Percentiles rank a stretch among this genome's conserved stretches.
Evolutionary conservation across 2,329 filamentous ascomycete species (phyloP).

Genomic region (Zymoseptoria tritici): DNA sequence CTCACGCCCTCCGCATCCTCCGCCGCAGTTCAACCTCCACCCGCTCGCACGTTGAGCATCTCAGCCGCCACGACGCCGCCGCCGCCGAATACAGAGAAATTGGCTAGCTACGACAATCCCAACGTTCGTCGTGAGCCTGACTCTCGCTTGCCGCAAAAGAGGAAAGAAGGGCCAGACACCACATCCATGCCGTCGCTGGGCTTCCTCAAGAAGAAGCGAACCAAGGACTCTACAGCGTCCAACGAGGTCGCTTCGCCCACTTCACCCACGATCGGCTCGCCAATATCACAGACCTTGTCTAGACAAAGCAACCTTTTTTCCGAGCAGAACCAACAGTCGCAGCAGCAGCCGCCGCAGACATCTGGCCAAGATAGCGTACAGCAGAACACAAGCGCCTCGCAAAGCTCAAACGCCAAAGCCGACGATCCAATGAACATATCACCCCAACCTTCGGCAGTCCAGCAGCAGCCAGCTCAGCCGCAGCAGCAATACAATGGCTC

Average conservation of each 20-base stretch:
- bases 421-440: not conserved
- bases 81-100: slow-evolving; percentile 9
- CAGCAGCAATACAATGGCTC: slow-evolving; percentile 33
- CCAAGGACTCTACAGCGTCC: slow-evolving; percentile 67
- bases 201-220: slow-evolving; percentile 98
- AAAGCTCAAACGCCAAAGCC: not conserved
- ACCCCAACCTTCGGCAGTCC: not conserved
- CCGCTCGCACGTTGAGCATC: not conserved
- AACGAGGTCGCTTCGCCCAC: slow-evolving; percentile 58
- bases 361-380: not conserved
- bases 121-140: slow-evolving; percentile 1
- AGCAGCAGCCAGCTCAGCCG: not conserved
- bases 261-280: slow-evolving; percentile 44
- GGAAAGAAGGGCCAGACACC: slow-evolving; percentile 13
- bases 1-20: not conserved
- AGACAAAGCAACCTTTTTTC: slow-evolving; percentile 22
- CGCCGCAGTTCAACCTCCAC: slow-evolving; percentile 8
- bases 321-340: slow-evolving; percentile 20
- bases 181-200: slow-evolving; percentile 80
- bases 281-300: slow-evolving; percentile 44
- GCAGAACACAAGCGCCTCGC: not conserved
- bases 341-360: not conserved
- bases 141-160: slow-evolving; percentile 20
- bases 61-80: not conserved
- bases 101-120: slow-evolving; percentile 12